Conservation (phyloP, 495 filamentous ascomycete species). For the Aspergillus conjunctus region DNA sequence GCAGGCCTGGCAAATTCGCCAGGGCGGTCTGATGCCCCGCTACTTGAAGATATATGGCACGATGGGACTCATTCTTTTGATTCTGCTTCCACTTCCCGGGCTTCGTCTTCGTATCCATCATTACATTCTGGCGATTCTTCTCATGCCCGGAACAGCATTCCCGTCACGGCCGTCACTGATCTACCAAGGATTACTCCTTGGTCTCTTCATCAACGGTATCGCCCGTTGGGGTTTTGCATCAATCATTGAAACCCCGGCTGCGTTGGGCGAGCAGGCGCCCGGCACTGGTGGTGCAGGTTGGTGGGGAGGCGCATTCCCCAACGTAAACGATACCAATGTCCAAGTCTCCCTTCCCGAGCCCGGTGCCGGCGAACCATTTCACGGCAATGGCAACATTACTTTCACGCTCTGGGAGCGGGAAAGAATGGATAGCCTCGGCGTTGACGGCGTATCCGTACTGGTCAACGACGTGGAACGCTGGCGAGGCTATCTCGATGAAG, state of each 20-base stretch:
- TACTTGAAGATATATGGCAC: slow-evolving; percentile 76
- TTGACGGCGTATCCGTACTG: slow-evolving; percentile 85
- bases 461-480: slow-evolving; percentile 95
- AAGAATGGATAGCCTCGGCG: slow-evolving; percentile 60
- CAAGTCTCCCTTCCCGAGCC: slow-evolving; percentile 51
- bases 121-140: slow-evolving; percentile 83
- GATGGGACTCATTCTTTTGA: slow-evolving; percentile 55
- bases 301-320: slow-evolving; percentile 69
- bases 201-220: slow-evolving; percentile 88
- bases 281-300: slow-evolving; percentile 44
- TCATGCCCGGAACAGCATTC: slow-evolving; percentile 81
- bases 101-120: slow-evolving; percentile 92
- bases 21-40: slow-evolving; percentile 66
- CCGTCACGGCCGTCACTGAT: slow-evolving; percentile 77
- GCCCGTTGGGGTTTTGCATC: slow-evolving; percentile 93
- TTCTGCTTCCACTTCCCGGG: slow-evolving; percentile 72
- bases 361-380: slow-evolving; percentile 28
- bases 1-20: slow-evolving; percentile 75
- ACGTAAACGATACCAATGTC: slow-evolving; percentile 52
- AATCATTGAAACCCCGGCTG: slow-evolving; percentile 79
- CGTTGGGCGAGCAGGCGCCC: slow-evolving; percentile 53
- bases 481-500: slow-evolving; percentile 59
- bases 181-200: slow-evolving; percentile 86
- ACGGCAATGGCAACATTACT: slow-evolving; percentile 56
- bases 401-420: slow-evolving; percentile 55